Evolutionary conservation across 2,329 filamentous ascomycete species (phyloP).

Genomic region (Verticillium nubilum): DNA sequence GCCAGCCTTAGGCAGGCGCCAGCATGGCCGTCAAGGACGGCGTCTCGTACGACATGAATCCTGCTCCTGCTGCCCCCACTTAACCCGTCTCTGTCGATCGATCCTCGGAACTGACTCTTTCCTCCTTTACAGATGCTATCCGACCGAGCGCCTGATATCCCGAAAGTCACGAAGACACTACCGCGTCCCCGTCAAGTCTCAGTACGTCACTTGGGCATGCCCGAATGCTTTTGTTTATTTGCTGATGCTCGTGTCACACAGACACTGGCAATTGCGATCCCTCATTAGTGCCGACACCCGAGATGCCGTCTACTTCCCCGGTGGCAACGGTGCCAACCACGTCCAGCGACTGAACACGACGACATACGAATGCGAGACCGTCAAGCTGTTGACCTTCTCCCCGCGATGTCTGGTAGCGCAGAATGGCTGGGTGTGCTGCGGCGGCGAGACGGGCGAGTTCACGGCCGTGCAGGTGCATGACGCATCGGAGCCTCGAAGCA

Average conservation of each 20-base stretch:
- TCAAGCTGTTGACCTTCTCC: conserved; percentile 64
- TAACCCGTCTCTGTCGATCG: not conserved
- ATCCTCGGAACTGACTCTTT: not conserved
- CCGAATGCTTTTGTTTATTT: too few relatives aligned
- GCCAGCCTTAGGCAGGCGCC: conserved; percentile 11
- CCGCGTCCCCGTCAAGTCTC: conserved; percentile 58
- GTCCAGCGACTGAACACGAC: conserved; percentile 65
- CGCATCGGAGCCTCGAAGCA: conserved; percentile 2
- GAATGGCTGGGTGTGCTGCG: conserved; percentile 84
- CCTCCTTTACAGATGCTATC: conserved; percentile 47
- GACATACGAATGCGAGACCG: conserved; percentile 65
- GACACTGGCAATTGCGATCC: conserved; percentile 85
- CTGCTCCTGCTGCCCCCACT: not conserved
- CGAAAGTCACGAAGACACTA: conserved; percentile 60
- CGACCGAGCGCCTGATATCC: conserved; percentile 61
- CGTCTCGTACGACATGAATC: conserved; percentile 8
- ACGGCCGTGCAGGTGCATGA: conserved; percentile 65
- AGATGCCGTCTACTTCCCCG: conserved; percentile 80
- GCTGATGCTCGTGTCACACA: conserved; percentile 26
- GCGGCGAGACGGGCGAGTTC: conserved; percentile 84
- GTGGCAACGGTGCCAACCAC: conserved; percentile 59
- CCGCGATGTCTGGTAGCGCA: conserved; percentile 86
- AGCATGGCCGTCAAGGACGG: conserved; percentile 46
- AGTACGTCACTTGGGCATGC: too few relatives aligned
- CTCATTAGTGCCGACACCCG: conserved; percentile 77